Evolutionary conservation across 2,329 filamentous ascomycete genomes (phyloP), one percentile per base, ranked within the genome.

Genomic region (Leptosphaerulina australis): DNA sequence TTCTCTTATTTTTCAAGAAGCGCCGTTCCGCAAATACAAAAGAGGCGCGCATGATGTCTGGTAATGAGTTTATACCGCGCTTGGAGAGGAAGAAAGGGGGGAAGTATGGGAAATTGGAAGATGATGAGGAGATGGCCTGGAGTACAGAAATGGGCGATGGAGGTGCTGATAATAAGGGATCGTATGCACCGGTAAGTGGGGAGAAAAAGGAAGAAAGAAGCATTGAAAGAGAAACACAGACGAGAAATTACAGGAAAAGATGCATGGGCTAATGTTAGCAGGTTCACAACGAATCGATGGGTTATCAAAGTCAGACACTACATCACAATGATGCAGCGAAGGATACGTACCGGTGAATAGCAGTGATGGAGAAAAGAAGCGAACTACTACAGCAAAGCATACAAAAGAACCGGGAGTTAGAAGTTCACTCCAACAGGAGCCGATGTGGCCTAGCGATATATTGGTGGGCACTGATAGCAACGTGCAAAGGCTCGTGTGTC

Each of bases 41-140:
- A 6, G 7, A n/a, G 14, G 10, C 4, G 10, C 11, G 3, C 4
- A 9, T 9, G 31, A 5, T 11, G 18, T 29, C 28, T n/a, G 12
- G 33, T 3, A 26, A 33, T 5, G 31, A 21, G 0, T 45, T 50
- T 3, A 40, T 45, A 6, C 48, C 48, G 1, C 35, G 48, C 7
- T 12, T 51, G 5, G 48, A 46, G 25, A 24, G 48, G 24, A 15
- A 24, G 6, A 17, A 29, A 6, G 48, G 36, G 5, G 40, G 35
- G 3, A 36, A 31, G 5, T 51, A 51, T 7, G 48, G 48, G 7
- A 51, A 43, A 22, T 12, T 51, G 25, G 48, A 51, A 26, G 48
- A 46, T 1, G 48, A 51, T 7, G 48, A 51, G 37, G 48, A 51
- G 26, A n/a, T n/a, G 9, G 48, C 48, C 5, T 51, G 48, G 48